Evolutionary conservation across 2,329 filamentous ascomycete species (phyloP).

Genomic region (Monosporascus sp.): DNA sequence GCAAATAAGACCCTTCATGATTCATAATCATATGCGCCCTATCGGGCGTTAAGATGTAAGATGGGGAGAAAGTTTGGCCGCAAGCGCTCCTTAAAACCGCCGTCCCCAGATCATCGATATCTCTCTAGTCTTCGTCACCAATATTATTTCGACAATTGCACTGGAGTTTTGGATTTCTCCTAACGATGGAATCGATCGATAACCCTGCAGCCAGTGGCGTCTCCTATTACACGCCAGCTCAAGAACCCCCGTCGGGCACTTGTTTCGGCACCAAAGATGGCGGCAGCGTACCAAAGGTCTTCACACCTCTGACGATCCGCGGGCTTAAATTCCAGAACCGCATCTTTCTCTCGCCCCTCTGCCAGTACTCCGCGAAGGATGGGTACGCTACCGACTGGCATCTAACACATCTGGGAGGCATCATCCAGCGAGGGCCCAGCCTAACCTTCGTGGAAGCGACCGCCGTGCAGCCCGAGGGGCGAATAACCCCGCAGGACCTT

Average conservation of each 20-base stretch:
- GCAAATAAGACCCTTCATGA: background rate
- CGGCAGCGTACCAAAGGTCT: slow-evolving; percentile 42
- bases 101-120: background rate
- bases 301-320: slow-evolving; percentile 42
- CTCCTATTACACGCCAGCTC: slow-evolving; percentile 38
- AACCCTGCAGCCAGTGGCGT: slow-evolving; percentile 26
- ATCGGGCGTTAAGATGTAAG: background rate
- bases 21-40: background rate
- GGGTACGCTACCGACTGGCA: slow-evolving; percentile 69
- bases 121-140: background rate
- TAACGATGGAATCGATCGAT: slow-evolving; percentile 5
- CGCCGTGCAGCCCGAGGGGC: slow-evolving; percentile 59
- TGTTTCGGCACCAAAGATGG: slow-evolving; percentile 34
- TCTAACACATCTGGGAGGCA: slow-evolving; percentile 66
- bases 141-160: background rate
- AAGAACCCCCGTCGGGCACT: slow-evolving; percentile 34
- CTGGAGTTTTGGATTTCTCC: background rate
- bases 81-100: background rate
- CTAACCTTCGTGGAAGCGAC: slow-evolving; percentile 66
- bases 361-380: slow-evolving; percentile 39
- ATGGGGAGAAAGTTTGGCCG: background rate
- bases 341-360: slow-evolving; percentile 42
- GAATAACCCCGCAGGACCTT: slow-evolving; percentile 65
- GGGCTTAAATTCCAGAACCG: slow-evolving; percentile 40
- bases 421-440: slow-evolving; percentile 63